Percentiles rank a stretch among this genome's conserved stretches.
phyloP scores from a whole-genome alignment of 2,329 filamentous ascomycete species.

The Amauroascus niger region DNA sequence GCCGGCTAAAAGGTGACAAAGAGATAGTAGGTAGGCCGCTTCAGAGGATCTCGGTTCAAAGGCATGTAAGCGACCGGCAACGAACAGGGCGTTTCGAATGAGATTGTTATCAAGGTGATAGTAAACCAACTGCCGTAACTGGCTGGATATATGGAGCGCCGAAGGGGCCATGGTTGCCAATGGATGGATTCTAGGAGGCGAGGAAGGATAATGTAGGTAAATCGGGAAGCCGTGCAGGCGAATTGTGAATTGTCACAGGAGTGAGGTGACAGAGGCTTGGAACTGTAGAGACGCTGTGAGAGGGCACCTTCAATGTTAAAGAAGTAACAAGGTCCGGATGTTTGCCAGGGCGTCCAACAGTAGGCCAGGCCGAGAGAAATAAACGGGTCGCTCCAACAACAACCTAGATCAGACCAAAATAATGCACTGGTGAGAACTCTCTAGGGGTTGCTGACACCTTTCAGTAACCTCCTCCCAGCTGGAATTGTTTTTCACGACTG shows the following conservation, averaged over 20 bases:
- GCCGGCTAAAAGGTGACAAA: constrained; percentile 74
- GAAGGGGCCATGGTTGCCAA: constrained; percentile 44
- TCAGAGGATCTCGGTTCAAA: constrained; percentile 75
- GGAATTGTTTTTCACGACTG: not conserved
- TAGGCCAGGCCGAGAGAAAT: not conserved
- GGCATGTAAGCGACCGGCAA: constrained; percentile 74
- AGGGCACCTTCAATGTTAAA: not conserved
- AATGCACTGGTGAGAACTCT: too few relatives aligned
- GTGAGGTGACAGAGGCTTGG: constrained; percentile 13
- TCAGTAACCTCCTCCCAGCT: too few relatives aligned
- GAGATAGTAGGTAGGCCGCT: constrained; percentile 68
- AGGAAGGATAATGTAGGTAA: too few relatives aligned
- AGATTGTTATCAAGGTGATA: constrained; percentile 82
- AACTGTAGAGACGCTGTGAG: not conserved
- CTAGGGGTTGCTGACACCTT: too few relatives aligned
- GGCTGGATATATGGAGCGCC: constrained; percentile 46
- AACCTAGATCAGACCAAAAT: not conserved
- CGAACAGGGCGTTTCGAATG: constrained; percentile 83
- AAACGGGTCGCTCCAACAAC: not conserved
- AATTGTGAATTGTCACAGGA: not conserved
- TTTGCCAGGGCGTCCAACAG: not conserved
- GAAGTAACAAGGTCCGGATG: not conserved
- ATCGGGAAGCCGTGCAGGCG: not conserved
- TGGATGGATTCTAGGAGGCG: constrained; percentile 10
- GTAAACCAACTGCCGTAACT: constrained; percentile 57